Evolutionary conservation across 2,329 filamentous ascomycete genomes (phyloP).

Genomic region (Pseudohalonectria lignicola): DNA sequence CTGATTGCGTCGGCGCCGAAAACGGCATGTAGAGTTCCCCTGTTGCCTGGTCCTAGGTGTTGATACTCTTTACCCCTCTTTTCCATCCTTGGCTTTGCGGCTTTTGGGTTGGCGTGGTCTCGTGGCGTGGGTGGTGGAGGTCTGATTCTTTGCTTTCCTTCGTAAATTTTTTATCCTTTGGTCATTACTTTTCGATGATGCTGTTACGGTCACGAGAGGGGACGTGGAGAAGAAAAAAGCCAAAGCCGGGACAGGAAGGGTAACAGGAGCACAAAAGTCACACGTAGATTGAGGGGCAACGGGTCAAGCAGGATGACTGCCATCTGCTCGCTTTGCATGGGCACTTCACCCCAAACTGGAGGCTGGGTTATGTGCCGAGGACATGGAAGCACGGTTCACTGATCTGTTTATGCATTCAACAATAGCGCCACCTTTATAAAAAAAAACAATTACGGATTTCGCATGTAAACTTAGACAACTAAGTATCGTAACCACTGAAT

Average conservation of each 20-base stretch:
- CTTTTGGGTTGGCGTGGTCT: neutral
- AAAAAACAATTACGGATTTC: too few species aligned
- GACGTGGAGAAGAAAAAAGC: neutral
- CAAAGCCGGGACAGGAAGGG: neutral
- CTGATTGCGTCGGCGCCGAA: too few species aligned
- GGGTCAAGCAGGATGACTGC: conserved; percentile 53
- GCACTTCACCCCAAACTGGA: too few species aligned
- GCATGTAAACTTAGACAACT: too few species aligned
- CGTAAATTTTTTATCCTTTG: neutral
- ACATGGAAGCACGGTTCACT: too few species aligned
- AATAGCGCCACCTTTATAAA: too few species aligned
- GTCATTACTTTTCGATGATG: neutral
- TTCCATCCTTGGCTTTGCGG: neutral
- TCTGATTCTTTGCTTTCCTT: neutral
- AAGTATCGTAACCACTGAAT: too few species aligned
- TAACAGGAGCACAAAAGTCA: neutral
- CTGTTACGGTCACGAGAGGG: neutral
- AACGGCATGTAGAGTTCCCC: conserved; percentile 46
- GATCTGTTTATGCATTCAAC: too few species aligned
- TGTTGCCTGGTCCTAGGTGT: conserved; percentile 49
- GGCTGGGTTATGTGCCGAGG: too few species aligned
- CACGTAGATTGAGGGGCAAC: conserved; percentile 42
- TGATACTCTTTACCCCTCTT: conserved; percentile 13
- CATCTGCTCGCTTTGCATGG: too few species aligned
- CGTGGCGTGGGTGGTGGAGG: neutral